Evolutionary conservation across 106 monocot species (phyloP).

Genomic region (Dendrobium catenatum): DNA sequence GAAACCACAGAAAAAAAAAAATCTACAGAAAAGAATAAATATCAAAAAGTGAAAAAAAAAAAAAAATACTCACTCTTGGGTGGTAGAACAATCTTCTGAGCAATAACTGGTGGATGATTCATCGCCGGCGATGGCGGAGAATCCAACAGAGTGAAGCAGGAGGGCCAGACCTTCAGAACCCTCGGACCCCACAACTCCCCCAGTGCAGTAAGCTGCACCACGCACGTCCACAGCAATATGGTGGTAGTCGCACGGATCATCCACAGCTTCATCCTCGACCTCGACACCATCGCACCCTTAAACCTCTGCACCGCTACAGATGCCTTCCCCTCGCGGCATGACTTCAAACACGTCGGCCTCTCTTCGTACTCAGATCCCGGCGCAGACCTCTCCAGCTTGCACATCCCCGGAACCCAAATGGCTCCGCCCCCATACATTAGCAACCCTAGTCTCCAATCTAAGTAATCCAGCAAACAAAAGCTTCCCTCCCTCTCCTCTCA

Average conservation of each 20-base stretch:
- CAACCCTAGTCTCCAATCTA: neutral
- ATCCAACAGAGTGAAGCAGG: slow-evolving; percentile 41
- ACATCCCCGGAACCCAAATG: neutral
- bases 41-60: neutral
- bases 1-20: neutral
- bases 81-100: slow-evolving; percentile 28
- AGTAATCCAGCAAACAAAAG: neutral
- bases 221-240: slow-evolving; percentile 75
- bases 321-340: neutral
- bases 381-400: neutral
- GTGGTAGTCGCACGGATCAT: slow-evolving; percentile 56
- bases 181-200: slow-evolving; percentile 71
- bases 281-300: slow-evolving; percentile 29
- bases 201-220: slow-evolving; percentile 81
- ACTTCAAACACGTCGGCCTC: slow-evolving; percentile 21
- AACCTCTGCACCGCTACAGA: slow-evolving; percentile 16
- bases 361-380: slow-evolving; percentile 13
- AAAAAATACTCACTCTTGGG: slow-evolving; percentile 48
- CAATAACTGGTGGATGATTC: slow-evolving; percentile 1
- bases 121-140: slow-evolving; percentile 12
- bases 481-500: neutral
- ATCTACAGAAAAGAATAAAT: neutral
- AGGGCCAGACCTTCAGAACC: slow-evolving; percentile 69
- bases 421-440: neutral
- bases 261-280: slow-evolving; percentile 75